These are phyloP conservation scores for Monilinia polystroma DNA, from an alignment of 2,329 filamentous ascomycete species.

Conservation along the genomic window DNA sequence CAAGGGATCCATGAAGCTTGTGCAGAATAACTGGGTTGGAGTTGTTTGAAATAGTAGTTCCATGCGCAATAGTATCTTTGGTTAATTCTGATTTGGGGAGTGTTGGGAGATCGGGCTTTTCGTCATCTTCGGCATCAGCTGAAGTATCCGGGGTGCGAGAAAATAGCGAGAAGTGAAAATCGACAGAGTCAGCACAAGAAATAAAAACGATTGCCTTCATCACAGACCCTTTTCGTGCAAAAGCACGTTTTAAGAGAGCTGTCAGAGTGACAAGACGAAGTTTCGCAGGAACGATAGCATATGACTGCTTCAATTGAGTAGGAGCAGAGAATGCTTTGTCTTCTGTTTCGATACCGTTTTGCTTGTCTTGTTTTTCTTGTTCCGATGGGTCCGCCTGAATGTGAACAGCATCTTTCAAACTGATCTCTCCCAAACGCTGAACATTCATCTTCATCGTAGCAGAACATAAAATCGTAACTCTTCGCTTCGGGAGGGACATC, in stretches of 20 bases:
- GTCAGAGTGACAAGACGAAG: conserved; percentile 85
- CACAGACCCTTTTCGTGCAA: conserved; percentile 82
- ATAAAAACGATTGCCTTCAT: conserved; percentile 98
- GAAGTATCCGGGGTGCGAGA: conserved; percentile 40
- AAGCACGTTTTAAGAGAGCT: conserved; percentile 80
- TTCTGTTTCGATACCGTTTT: conserved; percentile 47
- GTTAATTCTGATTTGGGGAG: conserved; percentile 42
- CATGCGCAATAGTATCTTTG: conserved; percentile 63
- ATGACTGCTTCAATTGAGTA: conserved; percentile 90
- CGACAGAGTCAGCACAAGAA: conserved; percentile 93
- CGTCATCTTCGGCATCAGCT: conserved; percentile 42
- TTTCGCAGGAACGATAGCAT: conserved; percentile 84
- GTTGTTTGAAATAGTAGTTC: conserved; percentile 70
- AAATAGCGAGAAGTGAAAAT: conserved; percentile 91
- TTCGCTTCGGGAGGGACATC: conserved; percentile 66
- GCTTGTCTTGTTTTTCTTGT: conserved; percentile 51
- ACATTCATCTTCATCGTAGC: conserved; percentile 98
- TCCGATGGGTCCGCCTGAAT: conserved; percentile 65
- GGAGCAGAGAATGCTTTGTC: conserved; percentile 72
- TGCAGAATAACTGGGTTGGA: conserved; percentile 79
- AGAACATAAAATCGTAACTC: conserved; percentile 88
- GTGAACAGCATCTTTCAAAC: conserved; percentile 86
- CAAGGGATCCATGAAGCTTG: conserved; percentile 87
- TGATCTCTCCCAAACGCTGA: conserved; percentile 89
- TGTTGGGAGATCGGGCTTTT: conserved; percentile 38